A percentile compares a stretch with the other conserved stretches of the same genome.
These are phyloP conservation scores for Aschersonia sp. DNA, from an alignment of 2,329 filamentous ascomycete species.

Conservation along the genomic window DNA sequence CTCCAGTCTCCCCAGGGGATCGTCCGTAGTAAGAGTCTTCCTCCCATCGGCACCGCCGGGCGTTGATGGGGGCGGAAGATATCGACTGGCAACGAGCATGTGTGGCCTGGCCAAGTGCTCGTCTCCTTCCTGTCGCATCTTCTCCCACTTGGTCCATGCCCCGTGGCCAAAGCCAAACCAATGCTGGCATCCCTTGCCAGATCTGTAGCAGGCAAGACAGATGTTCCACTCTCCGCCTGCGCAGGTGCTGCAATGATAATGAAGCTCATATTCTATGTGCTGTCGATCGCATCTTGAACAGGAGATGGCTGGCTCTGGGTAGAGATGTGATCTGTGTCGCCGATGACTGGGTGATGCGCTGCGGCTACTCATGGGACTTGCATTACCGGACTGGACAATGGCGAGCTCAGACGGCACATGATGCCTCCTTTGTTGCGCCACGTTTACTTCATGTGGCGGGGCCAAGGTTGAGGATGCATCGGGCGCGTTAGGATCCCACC, in stretches of 20 bases:
- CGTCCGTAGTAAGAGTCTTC: conserved; percentile 46
- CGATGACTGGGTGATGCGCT: conserved; percentile 19
- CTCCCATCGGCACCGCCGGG: conserved; percentile 39
- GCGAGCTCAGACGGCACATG: conserved; percentile 25
- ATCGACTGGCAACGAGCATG: conserved; percentile 43
- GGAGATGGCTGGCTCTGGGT: conserved; percentile 54
- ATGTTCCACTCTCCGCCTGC: conserved; percentile 59
- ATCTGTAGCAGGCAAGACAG: conserved; percentile 68
- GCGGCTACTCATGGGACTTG: conserved; percentile 18
- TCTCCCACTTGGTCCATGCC: conserved; percentile 54
- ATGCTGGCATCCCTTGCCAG: conserved; percentile 61
- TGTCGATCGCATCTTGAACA: conserved; percentile 57
- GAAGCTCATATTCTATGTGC: conserved; percentile 72
- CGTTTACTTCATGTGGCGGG: conserved; percentile 8
- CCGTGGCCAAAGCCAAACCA: conserved; percentile 79
- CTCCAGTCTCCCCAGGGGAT: conserved; percentile 54
- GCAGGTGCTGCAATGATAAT: conserved; percentile 70
- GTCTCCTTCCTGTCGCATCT: conserved; percentile 24
- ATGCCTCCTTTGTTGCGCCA: conserved; percentile 10
- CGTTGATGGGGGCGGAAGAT: conserved; percentile 31
- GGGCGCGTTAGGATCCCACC: conserved; percentile 8
- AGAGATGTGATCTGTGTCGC: conserved; percentile 34
- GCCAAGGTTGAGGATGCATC: background rate
- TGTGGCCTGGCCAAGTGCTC: conserved; percentile 34
- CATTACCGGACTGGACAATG: conserved; percentile 17